Conservation (phyloP, 768 basidiomycete species). For the Lactifluus piperatus region DNA sequence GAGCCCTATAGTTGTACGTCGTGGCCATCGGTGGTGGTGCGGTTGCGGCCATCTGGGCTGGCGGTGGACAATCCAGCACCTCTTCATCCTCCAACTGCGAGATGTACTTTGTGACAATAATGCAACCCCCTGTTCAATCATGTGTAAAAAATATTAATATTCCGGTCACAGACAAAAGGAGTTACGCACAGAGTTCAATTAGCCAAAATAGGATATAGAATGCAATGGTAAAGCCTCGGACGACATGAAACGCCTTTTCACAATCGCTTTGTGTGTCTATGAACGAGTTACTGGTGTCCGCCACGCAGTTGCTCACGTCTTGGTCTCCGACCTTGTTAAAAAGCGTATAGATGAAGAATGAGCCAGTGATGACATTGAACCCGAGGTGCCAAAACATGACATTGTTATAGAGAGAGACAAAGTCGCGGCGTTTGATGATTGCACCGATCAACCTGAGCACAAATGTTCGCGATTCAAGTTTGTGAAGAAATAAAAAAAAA, state of each 20-base stretch:
- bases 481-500: not conserved
- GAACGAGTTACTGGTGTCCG: constrained; percentile 25
- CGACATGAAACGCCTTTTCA: constrained; percentile 33
- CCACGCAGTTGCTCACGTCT: constrained; percentile 34
- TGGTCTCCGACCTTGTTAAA: constrained; percentile 32
- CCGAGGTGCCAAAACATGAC: constrained; percentile 39
- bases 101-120: constrained; percentile 44
- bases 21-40: constrained; percentile 9
- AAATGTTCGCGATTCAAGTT: not conserved
- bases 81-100: constrained; percentile 46
- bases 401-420: constrained; percentile 38
- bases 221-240: constrained; percentile 36
- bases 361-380: constrained; percentile 39
- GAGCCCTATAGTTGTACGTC: constrained; percentile 10
- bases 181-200: constrained; percentile 46
- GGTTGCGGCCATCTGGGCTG: constrained; percentile 2
- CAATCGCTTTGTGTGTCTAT: constrained; percentile 33
- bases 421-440: constrained; percentile 32
- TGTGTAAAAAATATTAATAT: not conserved
- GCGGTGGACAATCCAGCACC: constrained; percentile 13
- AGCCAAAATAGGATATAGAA: constrained; percentile 45
- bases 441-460: constrained; percentile 36
- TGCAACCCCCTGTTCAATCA: constrained; percentile 36
- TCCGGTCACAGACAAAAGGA: too few species aligned
- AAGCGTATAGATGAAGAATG: constrained; percentile 40